Conservation (phyloP, 2,329 filamentous ascomycete species). For the Pezicula neosporulosa region DNA sequence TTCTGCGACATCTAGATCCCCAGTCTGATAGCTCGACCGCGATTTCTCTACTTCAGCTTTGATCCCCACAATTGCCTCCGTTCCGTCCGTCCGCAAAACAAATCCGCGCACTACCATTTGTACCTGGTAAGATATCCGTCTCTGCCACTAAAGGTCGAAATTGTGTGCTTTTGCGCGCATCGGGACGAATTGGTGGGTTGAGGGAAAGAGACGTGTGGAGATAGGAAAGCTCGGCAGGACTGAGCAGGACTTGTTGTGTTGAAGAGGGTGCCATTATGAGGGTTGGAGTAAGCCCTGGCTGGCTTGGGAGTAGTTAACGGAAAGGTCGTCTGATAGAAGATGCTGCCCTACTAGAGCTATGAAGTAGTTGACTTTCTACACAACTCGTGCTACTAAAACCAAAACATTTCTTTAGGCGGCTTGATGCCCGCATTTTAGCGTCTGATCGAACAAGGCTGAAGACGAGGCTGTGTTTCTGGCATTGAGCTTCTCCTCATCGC, state of each 20-base stretch:
- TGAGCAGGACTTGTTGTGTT: conserved; percentile 71
- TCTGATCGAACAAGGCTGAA: background rate
- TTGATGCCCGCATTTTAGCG: background rate
- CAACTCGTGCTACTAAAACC: too few species aligned
- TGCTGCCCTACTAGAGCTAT: too few species aligned
- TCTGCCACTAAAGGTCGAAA: conserved; percentile 91
- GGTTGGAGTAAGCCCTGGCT: background rate
- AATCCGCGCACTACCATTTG: conserved; percentile 89
- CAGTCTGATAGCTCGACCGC: conserved; percentile 20
- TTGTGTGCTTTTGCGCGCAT: conserved; percentile 76
- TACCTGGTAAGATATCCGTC: conserved; percentile 81
- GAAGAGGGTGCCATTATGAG: conserved; percentile 48
- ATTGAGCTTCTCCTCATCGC: background rate
- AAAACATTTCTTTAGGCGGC: background rate
- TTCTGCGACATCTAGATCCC: conserved; percentile 20
- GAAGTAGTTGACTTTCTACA: too few species aligned
- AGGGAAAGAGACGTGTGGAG: conserved; percentile 84
- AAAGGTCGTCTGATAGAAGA: background rate
- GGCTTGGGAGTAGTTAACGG: background rate
- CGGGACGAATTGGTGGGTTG: conserved; percentile 80
- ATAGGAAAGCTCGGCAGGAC: conserved; percentile 94
- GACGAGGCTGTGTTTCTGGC: background rate
- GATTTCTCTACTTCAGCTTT: conserved; percentile 92
- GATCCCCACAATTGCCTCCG: conserved; percentile 91
- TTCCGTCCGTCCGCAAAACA: conserved; percentile 92